Percentiles rank a stretch among this genome's conserved stretches.
Conservation (phyloP, 225 moss, liverwort and hornwort genomes). For the Pseudisothecium myosuroides region DNA sequence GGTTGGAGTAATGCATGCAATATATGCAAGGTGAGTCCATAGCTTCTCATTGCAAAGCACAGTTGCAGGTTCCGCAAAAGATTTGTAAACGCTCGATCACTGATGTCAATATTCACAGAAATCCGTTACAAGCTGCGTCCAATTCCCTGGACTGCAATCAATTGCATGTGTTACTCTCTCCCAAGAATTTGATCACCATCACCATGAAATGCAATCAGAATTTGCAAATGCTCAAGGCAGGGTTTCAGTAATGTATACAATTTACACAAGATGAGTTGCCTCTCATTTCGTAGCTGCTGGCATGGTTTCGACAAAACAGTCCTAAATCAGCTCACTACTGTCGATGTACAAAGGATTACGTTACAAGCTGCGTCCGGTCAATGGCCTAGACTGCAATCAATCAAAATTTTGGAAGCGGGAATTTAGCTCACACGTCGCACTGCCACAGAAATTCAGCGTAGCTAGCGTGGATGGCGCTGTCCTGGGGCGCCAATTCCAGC, state of each 20-base stretch:
- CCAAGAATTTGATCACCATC: not conserved
- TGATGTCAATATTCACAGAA: not conserved
- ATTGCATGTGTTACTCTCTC: not conserved
- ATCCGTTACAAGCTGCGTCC: not conserved
- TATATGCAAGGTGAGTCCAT: not conserved
- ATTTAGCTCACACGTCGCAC: not conserved
- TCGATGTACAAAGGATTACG: not conserved
- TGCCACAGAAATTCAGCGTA: constrained; percentile 24
- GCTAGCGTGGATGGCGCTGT: not conserved
- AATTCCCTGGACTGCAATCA: not conserved
- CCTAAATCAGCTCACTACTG: not conserved
- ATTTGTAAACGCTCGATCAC: not conserved
- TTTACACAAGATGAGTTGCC: not conserved
- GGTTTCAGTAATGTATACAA: not conserved
- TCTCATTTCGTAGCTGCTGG: not conserved
- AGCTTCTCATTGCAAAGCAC: not conserved
- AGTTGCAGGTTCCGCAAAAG: not conserved
- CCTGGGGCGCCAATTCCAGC: not conserved
- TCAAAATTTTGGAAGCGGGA: not conserved
- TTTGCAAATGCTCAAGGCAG: not conserved
- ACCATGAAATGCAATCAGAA: not conserved
- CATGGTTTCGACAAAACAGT: not conserved
- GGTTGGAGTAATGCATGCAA: not conserved
- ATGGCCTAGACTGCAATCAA: not conserved
- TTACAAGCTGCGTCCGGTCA: not conserved